A percentile compares a stretch with the other conserved stretches of the same genome.
phyloP scores from a whole-genome alignment of 495 filamentous ascomycete genomes.

The Penicillium paradoxum region DNA sequence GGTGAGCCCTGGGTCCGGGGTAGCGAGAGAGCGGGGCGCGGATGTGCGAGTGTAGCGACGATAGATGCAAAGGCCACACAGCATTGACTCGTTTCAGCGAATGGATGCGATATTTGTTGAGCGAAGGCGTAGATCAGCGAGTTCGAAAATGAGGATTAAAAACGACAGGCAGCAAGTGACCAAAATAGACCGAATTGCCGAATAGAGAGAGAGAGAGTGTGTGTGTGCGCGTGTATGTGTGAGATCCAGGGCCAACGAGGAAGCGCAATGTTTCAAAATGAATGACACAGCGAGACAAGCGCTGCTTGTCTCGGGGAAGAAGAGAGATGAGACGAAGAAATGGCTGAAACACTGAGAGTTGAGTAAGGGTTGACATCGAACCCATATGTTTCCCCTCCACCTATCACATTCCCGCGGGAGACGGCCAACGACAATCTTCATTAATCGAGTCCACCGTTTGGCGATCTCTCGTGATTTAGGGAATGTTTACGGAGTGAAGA shows the following conservation, averaged over 20 bases:
- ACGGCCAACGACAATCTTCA: slow-evolving; percentile 21
- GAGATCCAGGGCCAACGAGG: background rate
- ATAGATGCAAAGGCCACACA: background rate
- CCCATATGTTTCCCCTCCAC: slow-evolving; percentile 7
- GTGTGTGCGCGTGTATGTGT: too few species aligned
- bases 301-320: background rate
- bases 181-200: background rate
- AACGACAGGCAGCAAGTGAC: slow-evolving; percentile 1
- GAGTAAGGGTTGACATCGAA: slow-evolving; percentile 16
- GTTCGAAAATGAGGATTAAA: background rate
- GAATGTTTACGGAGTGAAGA: too few species aligned
- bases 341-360: slow-evolving; percentile 20
- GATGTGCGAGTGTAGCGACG: background rate
- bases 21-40: slow-evolving; percentile 1
- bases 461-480: too few species aligned
- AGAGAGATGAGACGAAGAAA: background rate
- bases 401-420: slow-evolving; percentile 21
- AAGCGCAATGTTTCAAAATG: background rate
- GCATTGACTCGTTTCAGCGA: background rate
- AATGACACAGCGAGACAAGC: background rate
- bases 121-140: background rate
- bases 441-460: slow-evolving; percentile 26
- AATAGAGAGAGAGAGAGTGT: background rate
- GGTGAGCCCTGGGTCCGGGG: background rate
- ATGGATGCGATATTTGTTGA: background rate